Base-by-base conservation (phyloP, 495 filamentous ascomycete genomes). In the Xylaria flabelliformis region DNA sequence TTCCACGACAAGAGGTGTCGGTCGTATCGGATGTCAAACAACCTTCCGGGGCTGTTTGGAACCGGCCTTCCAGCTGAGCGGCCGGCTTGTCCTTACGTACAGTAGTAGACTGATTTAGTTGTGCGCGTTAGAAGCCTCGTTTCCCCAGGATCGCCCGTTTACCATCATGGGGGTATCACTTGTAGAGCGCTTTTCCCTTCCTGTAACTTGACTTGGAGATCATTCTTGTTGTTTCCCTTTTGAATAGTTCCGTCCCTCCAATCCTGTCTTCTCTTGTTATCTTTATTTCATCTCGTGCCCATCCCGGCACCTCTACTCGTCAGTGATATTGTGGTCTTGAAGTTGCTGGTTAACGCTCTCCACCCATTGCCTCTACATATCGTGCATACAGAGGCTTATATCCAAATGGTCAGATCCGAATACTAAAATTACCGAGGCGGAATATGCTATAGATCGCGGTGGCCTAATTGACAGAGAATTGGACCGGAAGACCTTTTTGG, bases 91-190 rank as follows among this genome's bases (percentile, higher is more conserved):
- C n/a, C n/a, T n/a, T n/a, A n/a, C n/a, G n/a, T n/a, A n/a, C n/a
- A n/a, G n/a, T n/a, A n/a, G n/a, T n/a, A n/a, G n/a, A n/a, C n/a
- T n/a, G n/a, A n/a, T n/a, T n/a, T n/a, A n/a, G n/a, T n/a, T n/a
- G n/a, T n/a, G n/a, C n/a, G n/a, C n/a, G n/a, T n/a, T n/a, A n/a
- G n/a, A 44, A 55, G 65, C 65, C 50, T 67, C 34, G 65, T 67
- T 67, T 67, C 65, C 65, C 65, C 50, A 67, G 50, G 65, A 67
- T 67, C 65, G 58, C 34, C 32, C 65, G 48, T 55, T 56, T 51
- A n/a, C 34, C 65, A 55, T 0, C 39, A 42, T 42, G 44, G 50
- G 34, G 26, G 32, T 12, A 39, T 44, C 36, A 64, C 44, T 17
- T 53, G n/a, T 9, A 55, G 10, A 42, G 48, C 21, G n/a, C 21